These are phyloP conservation scores for Haematococcus sp. DNA, from an alignment of 139 green algal species.

Conservation along the genomic window DNA sequence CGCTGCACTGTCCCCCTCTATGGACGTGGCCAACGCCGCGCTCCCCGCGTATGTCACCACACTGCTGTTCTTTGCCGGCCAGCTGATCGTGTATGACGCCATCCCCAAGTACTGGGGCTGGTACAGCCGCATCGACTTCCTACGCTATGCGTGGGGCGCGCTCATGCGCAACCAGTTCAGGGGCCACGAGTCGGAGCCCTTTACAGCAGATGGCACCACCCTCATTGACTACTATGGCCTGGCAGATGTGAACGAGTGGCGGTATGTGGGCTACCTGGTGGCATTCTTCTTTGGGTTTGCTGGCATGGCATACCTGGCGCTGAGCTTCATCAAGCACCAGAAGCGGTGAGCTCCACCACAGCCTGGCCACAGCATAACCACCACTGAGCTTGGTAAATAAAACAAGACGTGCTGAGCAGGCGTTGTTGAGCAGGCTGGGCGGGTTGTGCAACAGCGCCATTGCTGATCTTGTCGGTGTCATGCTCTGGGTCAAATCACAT, in stretches of 20 bases:
- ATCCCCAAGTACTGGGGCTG: conserved; percentile 60
- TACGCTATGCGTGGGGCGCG: conserved; percentile 50
- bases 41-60: conserved; percentile 59
- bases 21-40: conserved; percentile 75
- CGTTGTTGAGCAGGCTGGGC: too few relatives aligned
- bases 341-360: conserved; percentile 15
- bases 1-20: background rate
- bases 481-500: too few relatives aligned
- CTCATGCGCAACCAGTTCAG: conserved; percentile 66
- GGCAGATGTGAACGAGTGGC: conserved; percentile 9
- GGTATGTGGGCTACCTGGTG: conserved; percentile 28
- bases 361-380: too few relatives aligned
- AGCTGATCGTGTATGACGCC: conserved; percentile 58
- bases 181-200: too few relatives aligned
- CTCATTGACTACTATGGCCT: conserved; percentile 25
- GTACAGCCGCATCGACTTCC: conserved; percentile 43
- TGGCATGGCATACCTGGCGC: background rate
- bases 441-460: too few relatives aligned
- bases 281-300: conserved; percentile 25
- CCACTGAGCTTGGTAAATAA: too few relatives aligned
- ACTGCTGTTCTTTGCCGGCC: conserved; percentile 64
- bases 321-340: conserved; percentile 23
- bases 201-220: background rate
- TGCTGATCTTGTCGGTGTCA: too few relatives aligned
- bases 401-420: too few relatives aligned